Base-by-base conservation (phyloP, 2,329 filamentous ascomycete genomes). In the Emydomyces testavorans region DNA sequence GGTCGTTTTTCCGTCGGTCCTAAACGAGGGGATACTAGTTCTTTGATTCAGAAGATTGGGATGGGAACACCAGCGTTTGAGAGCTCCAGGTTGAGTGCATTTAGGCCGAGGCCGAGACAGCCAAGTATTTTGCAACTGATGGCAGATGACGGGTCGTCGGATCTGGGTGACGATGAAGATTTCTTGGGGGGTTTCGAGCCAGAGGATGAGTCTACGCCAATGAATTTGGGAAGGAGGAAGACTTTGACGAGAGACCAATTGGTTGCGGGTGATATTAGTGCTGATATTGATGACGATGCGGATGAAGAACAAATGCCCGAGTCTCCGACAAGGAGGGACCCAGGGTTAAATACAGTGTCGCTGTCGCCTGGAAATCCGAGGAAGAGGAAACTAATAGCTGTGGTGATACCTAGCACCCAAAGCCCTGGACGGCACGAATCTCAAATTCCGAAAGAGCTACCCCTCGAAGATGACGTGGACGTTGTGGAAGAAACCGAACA, bases 41-140 rank as follows among this genome's bases (percentile, higher is more conserved):
- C 51, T 2, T 50, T 34, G 42, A 31, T 44, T 13, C 49, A 52
- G 24, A 52, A 43, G 20, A 46, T 39, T 6, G 66, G 62, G 8
- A 34, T 39, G 7, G 66, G 62, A 8, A 70, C 68, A 6, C 68
- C 68, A 32, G 63, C 58, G 4, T 66, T 65, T 46, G 67, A 70
- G 43, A 66, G 57, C 46, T 71, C 67, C 2, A 60, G 70, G 46
- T 49, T 71, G 48, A 69, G 65, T 51, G 67, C 68, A 51, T 71
- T 71, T 52, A 65, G 67, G 46, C 61, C 65, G 31, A 58, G 68
- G 26, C 63, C 67, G 10, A 63, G 68, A 51, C 68, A 71, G 50
- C 63, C 65, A 20, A 71, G 68, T 55, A 66, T 71, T 40, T 57
- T 71, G 6, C 66, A 68, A 29, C 64, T 70, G 60, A 65, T 69